Evolutionary conservation across 169 alveolate species (phyloP).

Genomic region (Plasmodium chabaudi): DNA sequence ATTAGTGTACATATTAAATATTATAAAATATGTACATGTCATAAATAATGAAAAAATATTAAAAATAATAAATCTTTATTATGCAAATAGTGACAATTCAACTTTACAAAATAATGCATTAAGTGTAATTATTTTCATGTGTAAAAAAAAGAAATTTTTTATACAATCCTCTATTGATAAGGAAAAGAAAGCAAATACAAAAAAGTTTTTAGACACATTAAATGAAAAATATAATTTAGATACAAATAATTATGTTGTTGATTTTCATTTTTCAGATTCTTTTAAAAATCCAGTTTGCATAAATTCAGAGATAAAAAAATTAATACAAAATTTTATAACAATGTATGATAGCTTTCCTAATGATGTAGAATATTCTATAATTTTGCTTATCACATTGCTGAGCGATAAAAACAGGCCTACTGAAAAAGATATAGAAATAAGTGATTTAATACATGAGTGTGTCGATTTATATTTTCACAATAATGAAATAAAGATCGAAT

Average conservation of each 20-base stretch:
- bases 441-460: conserved; percentile 45
- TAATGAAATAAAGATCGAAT: conserved; percentile 28
- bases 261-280: conserved; percentile 30
- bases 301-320: conserved; percentile 41
- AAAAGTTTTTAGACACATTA: conserved; percentile 5
- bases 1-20: conserved; percentile 24
- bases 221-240: neutral
- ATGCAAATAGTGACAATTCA: conserved; percentile 19
- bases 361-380: conserved; percentile 54
- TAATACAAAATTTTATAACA: conserved; percentile 34
- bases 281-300: conserved; percentile 50
- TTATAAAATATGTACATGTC: conserved; percentile 54
- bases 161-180: conserved; percentile 1
- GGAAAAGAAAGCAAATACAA: neutral
- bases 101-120: conserved; percentile 7
- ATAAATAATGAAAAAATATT: conserved; percentile 38
- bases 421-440: conserved; percentile 68
- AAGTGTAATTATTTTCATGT: conserved; percentile 30
- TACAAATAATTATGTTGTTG: conserved; percentile 14
- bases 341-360: conserved; percentile 32
- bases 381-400: conserved; percentile 22
- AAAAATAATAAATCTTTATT: conserved; percentile 37
- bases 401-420: conserved; percentile 55
- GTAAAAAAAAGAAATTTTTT: conserved; percentile 53
- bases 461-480: conserved; percentile 40